Conservation (phyloP, 768 basidiomycete genomes). For the Leccinum ochraceum region DNA sequence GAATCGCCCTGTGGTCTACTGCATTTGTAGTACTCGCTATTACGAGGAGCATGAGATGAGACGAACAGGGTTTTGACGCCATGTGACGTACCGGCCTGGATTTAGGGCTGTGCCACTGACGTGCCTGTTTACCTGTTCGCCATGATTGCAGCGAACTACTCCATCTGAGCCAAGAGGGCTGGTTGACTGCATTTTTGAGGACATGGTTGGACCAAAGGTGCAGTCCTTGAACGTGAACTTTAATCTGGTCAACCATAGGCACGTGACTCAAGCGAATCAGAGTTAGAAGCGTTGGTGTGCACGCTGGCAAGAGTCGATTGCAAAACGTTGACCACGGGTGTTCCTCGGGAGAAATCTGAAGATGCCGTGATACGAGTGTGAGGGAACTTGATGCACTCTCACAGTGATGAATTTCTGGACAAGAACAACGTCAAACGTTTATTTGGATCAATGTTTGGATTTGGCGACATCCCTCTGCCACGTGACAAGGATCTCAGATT, state of each 20-base stretch:
- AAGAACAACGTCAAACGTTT: no score
- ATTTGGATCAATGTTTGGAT: no score
- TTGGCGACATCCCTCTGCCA: constrained; percentile 7
- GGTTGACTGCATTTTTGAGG: constrained; percentile 12
- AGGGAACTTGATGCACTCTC: background rate
- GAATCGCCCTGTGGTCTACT: constrained; percentile 5
- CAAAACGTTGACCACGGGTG: background rate
- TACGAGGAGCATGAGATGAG: background rate
- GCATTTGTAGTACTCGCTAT: constrained; percentile 43
- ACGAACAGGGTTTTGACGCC: background rate
- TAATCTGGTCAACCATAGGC: background rate
- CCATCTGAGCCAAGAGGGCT: constrained; percentile 32
- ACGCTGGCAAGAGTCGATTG: background rate
- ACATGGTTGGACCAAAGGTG: background rate
- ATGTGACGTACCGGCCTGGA: constrained; percentile 37
- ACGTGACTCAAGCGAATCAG: background rate
- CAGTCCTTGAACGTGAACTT: background rate
- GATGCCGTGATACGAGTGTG: background rate
- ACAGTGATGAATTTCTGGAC: no score
- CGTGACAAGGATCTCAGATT: constrained; percentile 17
- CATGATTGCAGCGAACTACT: constrained; percentile 38
- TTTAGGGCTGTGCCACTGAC: constrained; percentile 36
- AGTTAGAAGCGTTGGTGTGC: no score
- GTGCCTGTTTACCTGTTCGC: constrained; percentile 19
- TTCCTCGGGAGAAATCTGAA: background rate